A percentile compares a stretch with the other conserved stretches of the same genome.
Conservation (phyloP, 495 filamentous ascomycete genomes). For the Penicillium canariense region DNA sequence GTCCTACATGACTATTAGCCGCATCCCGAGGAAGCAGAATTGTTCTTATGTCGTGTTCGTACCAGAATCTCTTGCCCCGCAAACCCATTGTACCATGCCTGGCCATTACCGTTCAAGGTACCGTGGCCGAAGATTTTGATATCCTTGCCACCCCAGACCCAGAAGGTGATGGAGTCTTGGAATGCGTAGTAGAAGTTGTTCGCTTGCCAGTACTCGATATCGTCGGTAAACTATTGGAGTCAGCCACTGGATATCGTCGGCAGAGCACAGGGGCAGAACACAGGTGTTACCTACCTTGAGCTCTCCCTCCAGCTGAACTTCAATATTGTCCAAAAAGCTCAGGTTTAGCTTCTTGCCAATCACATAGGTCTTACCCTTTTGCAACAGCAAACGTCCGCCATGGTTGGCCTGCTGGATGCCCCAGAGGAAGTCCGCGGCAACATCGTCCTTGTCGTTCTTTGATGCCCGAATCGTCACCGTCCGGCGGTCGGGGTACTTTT, state of each 20-base stretch:
- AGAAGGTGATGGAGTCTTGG: constrained; percentile 60
- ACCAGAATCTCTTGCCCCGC: constrained; percentile 46
- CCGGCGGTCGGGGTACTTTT: constrained; percentile 38
- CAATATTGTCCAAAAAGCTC: constrained; percentile 54
- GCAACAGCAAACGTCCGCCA: constrained; percentile 50
- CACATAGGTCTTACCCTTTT: constrained; percentile 51
- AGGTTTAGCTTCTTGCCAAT: constrained; percentile 57
- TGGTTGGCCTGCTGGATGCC: constrained; percentile 53
- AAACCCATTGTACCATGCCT: constrained; percentile 50
- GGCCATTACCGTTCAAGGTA: constrained; percentile 55
- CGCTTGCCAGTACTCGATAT: constrained; percentile 57
- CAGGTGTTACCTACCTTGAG: constrained; percentile 36
- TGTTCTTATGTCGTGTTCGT: not conserved
- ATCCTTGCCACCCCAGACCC: constrained; percentile 57
- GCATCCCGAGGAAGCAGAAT: not conserved
- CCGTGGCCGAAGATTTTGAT: constrained; percentile 56
- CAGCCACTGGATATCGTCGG: constrained; percentile 47
- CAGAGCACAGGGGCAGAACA: constrained; percentile 39
- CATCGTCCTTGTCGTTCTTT: constrained; percentile 50
- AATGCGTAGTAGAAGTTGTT: constrained; percentile 56
- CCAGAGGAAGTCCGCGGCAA: constrained; percentile 51
- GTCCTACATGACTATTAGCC: constrained; percentile 32
- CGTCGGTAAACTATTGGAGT: constrained; percentile 51
- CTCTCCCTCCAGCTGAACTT: constrained; percentile 56
- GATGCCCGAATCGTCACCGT: constrained; percentile 51